A percentile compares a stretch with the other conserved stretches of the same genome.
Conservation (phyloP, 495 filamentous ascomycete genomes). For the Tuber borchii region DNA sequence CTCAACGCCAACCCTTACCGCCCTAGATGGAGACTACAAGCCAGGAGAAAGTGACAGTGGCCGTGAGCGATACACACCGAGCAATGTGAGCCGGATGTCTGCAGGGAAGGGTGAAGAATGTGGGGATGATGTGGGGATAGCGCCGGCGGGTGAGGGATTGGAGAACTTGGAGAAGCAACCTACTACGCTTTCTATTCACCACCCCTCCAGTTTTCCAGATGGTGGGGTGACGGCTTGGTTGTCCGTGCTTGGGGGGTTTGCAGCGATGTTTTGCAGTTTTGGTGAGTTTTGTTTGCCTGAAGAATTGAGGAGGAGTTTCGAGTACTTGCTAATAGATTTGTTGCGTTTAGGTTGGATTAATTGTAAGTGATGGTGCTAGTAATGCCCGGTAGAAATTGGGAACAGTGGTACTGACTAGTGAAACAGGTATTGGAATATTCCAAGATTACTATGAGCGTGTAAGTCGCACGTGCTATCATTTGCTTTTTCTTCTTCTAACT, state of each 20-base stretch:
- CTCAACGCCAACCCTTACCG: conserved; percentile 18
- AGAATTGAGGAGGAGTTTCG: background rate
- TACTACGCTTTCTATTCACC: conserved; percentile 29
- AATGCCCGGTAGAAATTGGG: conserved; percentile 28
- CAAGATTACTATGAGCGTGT: conserved; percentile 51
- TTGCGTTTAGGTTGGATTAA: conserved; percentile 61
- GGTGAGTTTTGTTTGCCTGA: conserved; percentile 44
- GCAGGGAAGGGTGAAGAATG: background rate
- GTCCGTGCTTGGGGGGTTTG: conserved; percentile 58
- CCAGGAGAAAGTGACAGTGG: background rate
- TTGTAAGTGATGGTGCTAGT: conserved; percentile 11
- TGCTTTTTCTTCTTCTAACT: background rate
- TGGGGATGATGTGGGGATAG: background rate
- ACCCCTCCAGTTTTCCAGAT: conserved; percentile 54
- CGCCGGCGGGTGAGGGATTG: conserved; percentile 7
- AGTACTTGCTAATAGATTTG: conserved; percentile 41
- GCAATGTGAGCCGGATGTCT: background rate
- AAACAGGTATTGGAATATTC: conserved; percentile 55
- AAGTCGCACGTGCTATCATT: background rate
- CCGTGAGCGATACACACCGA: background rate
- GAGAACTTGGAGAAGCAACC: conserved; percentile 29
- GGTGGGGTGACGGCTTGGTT: conserved; percentile 63
- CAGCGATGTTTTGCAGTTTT: conserved; percentile 58
- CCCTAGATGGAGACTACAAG: background rate
- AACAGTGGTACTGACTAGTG: conserved; percentile 23